Conservation (phyloP, 148 eudicot species). For the Pharnaceum exiguum region DNA sequence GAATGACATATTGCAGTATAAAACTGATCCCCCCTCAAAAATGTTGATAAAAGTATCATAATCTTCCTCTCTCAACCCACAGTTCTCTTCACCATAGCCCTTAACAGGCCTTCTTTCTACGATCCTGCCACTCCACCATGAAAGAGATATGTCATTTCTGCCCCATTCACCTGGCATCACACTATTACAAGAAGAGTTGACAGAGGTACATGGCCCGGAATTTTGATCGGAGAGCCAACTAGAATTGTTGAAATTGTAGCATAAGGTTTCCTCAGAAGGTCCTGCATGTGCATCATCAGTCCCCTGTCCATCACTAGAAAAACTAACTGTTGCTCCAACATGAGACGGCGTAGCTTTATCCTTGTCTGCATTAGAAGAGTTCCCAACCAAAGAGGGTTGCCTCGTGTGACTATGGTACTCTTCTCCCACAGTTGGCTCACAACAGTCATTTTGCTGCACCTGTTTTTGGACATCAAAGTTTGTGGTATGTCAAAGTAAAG, state of each 20-base stretch:
- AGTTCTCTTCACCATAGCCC: slow-evolving; percentile 37
- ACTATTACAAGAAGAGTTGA: slow-evolving; percentile 55
- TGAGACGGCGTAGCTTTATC: slow-evolving; percentile 47
- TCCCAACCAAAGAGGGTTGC: slow-evolving; percentile 35
- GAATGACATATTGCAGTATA: slow-evolving; percentile 93
- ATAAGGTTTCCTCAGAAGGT: slow-evolving; percentile 82
- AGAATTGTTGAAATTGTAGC: slow-evolving; percentile 61
- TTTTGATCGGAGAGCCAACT: slow-evolving; percentile 66
- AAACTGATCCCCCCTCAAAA: slow-evolving; percentile 92
- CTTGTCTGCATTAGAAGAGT: slow-evolving; percentile 44
- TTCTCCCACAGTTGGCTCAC: slow-evolving; percentile 39
- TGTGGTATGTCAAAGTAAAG: slow-evolving; percentile 35
- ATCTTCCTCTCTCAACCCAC: slow-evolving; percentile 65
- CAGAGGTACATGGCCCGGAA: slow-evolving; percentile 40
- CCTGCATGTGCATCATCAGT: slow-evolving; percentile 56
- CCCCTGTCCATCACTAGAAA: slow-evolving; percentile 32
- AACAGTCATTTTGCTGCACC: slow-evolving; percentile 38
- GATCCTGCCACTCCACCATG: slow-evolving; percentile 94
- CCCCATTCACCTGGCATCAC: slow-evolving; percentile 67
- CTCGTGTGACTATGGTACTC: slow-evolving; percentile 33
- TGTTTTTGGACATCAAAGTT: slow-evolving; percentile 25
- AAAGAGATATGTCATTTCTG: slow-evolving; percentile 48
- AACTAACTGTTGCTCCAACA: slow-evolving; percentile 41
- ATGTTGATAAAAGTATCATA: slow-evolving; percentile 81
- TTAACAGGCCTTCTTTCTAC: slow-evolving; percentile 78